Evolutionary conservation across 345 rosid genomes (phyloP).

Genomic region (Microcos paniculata): DNA sequence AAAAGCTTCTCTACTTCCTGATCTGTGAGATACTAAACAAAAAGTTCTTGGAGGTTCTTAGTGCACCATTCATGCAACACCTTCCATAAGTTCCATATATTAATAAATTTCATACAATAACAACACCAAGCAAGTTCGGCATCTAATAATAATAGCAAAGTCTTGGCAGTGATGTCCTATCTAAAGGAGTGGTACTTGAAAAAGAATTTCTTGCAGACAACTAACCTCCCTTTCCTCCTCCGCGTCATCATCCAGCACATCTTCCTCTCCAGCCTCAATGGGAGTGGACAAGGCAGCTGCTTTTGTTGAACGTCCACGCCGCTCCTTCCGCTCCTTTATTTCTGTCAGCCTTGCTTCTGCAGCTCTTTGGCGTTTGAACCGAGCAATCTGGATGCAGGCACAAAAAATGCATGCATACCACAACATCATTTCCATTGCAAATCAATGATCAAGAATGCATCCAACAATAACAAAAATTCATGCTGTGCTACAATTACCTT

Average conservation of each 20-base stretch:
- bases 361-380: constrained; percentile 79
- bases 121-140: background rate
- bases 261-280: constrained; percentile 83
- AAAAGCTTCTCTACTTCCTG: background rate
- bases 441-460: background rate
- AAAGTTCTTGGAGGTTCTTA: background rate
- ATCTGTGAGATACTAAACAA: background rate
- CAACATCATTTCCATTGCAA: constrained; percentile 6
- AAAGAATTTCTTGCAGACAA: background rate
- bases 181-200: background rate
- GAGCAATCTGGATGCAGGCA: constrained; percentile 57
- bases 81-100: background rate
- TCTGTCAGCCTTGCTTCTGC: constrained; percentile 83
- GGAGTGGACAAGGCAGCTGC: constrained; percentile 83
- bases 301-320: constrained; percentile 70
- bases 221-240: constrained; percentile 98
- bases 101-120: background rate
- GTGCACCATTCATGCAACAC: background rate
- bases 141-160: background rate
- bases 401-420: constrained; percentile 5
- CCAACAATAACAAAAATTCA: background rate
- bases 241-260: constrained; percentile 77
- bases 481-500: constrained; percentile 49
- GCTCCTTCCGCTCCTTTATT: constrained; percentile 84
- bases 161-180: background rate